Evolutionary conservation across 176 grass and related monocot species (phyloP).

Genomic region (Aegilops sharonensis): DNA sequence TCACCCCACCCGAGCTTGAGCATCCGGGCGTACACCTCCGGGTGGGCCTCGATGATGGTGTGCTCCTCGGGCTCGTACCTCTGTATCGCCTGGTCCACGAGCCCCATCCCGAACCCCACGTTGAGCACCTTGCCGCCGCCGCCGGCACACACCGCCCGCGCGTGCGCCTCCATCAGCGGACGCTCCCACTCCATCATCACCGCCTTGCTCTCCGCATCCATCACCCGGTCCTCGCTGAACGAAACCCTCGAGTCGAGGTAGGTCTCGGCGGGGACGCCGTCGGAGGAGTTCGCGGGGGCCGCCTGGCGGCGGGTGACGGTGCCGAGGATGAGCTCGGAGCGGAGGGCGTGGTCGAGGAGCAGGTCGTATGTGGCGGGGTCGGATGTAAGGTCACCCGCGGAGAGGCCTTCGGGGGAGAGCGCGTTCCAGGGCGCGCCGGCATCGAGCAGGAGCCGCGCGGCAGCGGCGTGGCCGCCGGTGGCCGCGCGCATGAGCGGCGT

Average conservation of each 20-base stretch:
- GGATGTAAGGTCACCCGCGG: slow-evolving; percentile 68
- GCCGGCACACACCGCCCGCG: slow-evolving; percentile 65
- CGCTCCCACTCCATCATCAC: slow-evolving; percentile 99
- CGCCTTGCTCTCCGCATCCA: slow-evolving; percentile 89
- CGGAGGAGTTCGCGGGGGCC: not conserved
- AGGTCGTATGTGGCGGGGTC: slow-evolving; percentile 64
- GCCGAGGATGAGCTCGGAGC: slow-evolving; percentile 87
- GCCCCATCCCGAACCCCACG: slow-evolving; percentile 94
- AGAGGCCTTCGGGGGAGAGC: slow-evolving; percentile 48
- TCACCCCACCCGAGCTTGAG: slow-evolving; percentile 72
- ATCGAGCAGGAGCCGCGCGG: slow-evolving; percentile 57
- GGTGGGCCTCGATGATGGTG: slow-evolving; percentile 89
- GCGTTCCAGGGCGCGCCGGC: slow-evolving; percentile 89
- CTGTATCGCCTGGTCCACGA: slow-evolving; percentile 91
- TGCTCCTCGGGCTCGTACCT: slow-evolving; percentile 74
- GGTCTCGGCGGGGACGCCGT: not conserved
- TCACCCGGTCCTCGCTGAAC: slow-evolving; percentile 77
- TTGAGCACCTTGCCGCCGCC: slow-evolving; percentile 68
- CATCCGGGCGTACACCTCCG: slow-evolving; percentile 81
- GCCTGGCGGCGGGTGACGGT: slow-evolving; percentile 51
- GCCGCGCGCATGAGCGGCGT: slow-evolving; percentile 90
- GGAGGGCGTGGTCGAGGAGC: slow-evolving; percentile 79
- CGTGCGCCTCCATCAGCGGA: slow-evolving; percentile 96
- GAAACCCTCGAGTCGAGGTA: slow-evolving; percentile 81
- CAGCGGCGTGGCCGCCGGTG: slow-evolving; percentile 44